Base-by-base conservation (phyloP, 2,329 filamentous ascomycete species). In the Amauroascus niger region DNA sequence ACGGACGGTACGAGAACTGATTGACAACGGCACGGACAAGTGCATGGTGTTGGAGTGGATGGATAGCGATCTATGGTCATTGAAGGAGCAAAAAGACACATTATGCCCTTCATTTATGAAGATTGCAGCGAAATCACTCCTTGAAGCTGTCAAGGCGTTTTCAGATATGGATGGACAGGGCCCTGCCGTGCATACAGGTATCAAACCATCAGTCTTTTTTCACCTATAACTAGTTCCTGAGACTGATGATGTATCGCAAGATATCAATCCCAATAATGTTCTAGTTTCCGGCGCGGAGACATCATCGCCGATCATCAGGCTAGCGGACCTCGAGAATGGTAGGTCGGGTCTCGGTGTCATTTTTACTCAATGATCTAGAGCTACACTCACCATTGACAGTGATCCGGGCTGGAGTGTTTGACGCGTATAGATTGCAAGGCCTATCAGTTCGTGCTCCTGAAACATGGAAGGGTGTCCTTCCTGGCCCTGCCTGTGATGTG, bases 41-140 rank as follows among this genome's bases (percentile, higher is more conserved):
- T 58, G 56, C 37, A 56, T 57, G 55, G 55, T 57, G 1, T 45
- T 57, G 28, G 57, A 57, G 35, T 58, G 49, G 52, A 50, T 57
- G 54, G 56, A 56, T n/a, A 45, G 18, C 11, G 56, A 58, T 35
- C 26, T 58, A 16, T 57, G 56, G 56, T 53, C 56, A 30, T 32
- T 57, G 33, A 37, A 44, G 14, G 20, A 24, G 7, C 14, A 8
- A 32, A 44, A 37, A 18, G 35, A 45, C 7, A 18, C 30, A 33
- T 40, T 45, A 14, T n/a, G 33, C 18, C 30, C 49, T 2, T 11
- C 54, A 14, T 54, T 56, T 22, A 9, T 35, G 13, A 56, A 58
- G 18, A 44, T 45, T 1, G 24, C 30, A 6, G 53, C 56, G 46
- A 52, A 41, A 41, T 50, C 48, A 13, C 11, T 50, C 7, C 48